These are phyloP conservation scores for Aleurites moluccanus DNA, from an alignment of 441 rosid species.

Conservation along the genomic window DNA sequence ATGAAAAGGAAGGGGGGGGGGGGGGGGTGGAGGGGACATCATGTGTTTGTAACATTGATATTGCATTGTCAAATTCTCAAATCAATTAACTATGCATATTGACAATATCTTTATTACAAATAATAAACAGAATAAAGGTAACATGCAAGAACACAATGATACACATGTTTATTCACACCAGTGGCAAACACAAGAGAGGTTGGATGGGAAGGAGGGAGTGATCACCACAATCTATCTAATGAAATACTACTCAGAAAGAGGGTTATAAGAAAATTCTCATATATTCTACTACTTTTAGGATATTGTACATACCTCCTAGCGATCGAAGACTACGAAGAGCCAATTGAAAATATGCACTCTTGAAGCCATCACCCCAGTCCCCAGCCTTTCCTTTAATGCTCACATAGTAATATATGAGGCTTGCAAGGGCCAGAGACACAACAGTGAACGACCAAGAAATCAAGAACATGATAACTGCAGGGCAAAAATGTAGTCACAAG, in stretches of 20 bases:
- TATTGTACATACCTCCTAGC: conserved; percentile 69
- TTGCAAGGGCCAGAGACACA: conserved; percentile 91
- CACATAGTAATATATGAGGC: conserved; percentile 96
- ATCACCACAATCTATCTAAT: neutral
- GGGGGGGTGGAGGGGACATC: neutral
- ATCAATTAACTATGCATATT: neutral
- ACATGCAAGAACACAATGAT: neutral
- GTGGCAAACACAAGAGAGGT: neutral
- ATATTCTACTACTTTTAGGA: neutral
- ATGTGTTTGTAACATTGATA: neutral
- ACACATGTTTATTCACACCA: neutral
- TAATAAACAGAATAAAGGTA: neutral
- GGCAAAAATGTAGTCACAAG: conserved; percentile 24
- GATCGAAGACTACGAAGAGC: conserved; percentile 99
- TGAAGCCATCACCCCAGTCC: conserved; percentile 99
- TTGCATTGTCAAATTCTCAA: neutral
- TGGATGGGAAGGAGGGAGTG: neutral
- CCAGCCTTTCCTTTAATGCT: conserved; percentile 98
- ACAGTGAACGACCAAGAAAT: conserved; percentile 98
- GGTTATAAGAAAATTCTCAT: neutral
- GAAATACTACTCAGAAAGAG: neutral
- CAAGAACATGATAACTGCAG: conserved; percentile 99
- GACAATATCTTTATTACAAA: neutral
- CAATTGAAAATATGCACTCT: conserved; percentile 98
- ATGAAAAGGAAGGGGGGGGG: neutral